Evolutionary conservation across 2,329 filamentous ascomycete species (phyloP).

Genomic region (Phyllosticta paracitricarpa): DNA sequence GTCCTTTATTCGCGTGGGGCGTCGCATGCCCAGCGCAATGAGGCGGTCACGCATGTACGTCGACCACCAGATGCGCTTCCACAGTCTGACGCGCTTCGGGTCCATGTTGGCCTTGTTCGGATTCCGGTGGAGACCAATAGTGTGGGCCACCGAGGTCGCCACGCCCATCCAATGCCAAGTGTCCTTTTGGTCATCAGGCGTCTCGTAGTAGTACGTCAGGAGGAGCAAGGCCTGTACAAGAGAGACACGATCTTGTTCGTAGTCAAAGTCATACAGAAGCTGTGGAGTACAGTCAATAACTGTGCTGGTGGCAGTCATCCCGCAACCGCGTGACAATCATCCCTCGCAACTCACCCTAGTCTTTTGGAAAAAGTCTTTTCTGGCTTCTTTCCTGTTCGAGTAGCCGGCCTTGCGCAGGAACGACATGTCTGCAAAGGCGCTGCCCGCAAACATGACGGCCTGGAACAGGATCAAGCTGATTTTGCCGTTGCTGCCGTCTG

Average conservation of each 20-base stretch:
- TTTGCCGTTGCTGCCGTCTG: constrained; percentile 59
- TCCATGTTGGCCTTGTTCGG: constrained; percentile 70
- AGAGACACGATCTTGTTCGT: constrained; percentile 79
- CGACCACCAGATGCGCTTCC: constrained; percentile 98
- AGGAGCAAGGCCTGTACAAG: constrained; percentile 80
- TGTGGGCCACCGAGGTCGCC: constrained; percentile 83
- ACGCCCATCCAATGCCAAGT: constrained; percentile 99
- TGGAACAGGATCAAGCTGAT: constrained; percentile 85
- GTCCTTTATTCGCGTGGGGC: constrained; percentile 84
- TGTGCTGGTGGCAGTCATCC: background rate
- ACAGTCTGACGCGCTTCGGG: constrained; percentile 63
- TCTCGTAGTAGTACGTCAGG: constrained; percentile 98
- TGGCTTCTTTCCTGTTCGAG: constrained; percentile 64
- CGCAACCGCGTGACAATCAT: background rate
- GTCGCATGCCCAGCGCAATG: constrained; percentile 85
- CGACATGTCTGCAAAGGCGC: constrained; percentile 76
- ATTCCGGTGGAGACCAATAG: constrained; percentile 84
- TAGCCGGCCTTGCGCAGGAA: constrained; percentile 70
- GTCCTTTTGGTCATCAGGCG: constrained; percentile 91
- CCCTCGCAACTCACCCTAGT: constrained; percentile 53
- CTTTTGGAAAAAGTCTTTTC: constrained; percentile 82
- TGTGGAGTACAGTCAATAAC: constrained; percentile 24
- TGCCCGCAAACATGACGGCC: constrained; percentile 87
- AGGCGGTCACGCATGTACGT: constrained; percentile 92
- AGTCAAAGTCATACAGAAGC: constrained; percentile 91